phyloP scores from a whole-genome alignment of 2,329 filamentous ascomycete genomes.

The Chaetothyriales sp. region DNA sequence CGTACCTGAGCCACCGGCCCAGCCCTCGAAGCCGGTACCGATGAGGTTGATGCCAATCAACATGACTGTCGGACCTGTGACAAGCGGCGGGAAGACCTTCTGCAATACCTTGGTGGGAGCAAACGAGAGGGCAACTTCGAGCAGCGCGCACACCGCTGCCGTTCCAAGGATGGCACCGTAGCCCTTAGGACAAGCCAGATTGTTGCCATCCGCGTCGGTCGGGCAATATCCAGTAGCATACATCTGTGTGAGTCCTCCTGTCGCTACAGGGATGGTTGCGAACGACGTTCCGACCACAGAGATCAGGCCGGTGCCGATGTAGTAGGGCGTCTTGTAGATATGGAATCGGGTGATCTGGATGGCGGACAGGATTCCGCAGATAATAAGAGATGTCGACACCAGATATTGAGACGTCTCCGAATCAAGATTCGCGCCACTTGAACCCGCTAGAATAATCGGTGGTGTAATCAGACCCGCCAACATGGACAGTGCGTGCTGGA shows the following conservation, averaged over 20 bases:
- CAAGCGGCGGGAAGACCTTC: conserved; percentile 53
- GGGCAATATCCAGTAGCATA: conserved; percentile 53
- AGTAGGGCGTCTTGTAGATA: conserved; percentile 49
- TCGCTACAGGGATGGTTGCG: conserved; percentile 51
- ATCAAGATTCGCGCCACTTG: conserved; percentile 44
- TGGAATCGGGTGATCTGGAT: conserved; percentile 56
- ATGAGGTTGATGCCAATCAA: conserved; percentile 55
- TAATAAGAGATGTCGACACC: conserved; percentile 55
- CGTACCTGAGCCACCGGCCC: conserved; percentile 51
- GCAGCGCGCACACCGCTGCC: conserved; percentile 31
- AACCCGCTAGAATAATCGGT: conserved; percentile 47
- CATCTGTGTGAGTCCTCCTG: conserved; percentile 48
- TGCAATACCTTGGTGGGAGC: conserved; percentile 46
- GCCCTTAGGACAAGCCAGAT: conserved; percentile 49
- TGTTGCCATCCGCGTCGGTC: conserved; percentile 40
- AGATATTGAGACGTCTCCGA: conserved; percentile 47
- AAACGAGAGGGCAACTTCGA: conserved; percentile 54
- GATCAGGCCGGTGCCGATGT: conserved; percentile 51
- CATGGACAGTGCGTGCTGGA: conserved; percentile 59
- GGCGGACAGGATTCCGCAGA: conserved; percentile 50
- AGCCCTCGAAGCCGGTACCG: conserved; percentile 49
- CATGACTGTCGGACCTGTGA: conserved; percentile 54
- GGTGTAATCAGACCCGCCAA: conserved; percentile 48
- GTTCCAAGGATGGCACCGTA: conserved; percentile 54
- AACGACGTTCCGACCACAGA: conserved; percentile 58